Evolutionary conservation across 176 grass and related monocot genomes (phyloP), one percentile per base, ranked within the genome.

Genomic region (Triticum dicoccoides): DNA sequence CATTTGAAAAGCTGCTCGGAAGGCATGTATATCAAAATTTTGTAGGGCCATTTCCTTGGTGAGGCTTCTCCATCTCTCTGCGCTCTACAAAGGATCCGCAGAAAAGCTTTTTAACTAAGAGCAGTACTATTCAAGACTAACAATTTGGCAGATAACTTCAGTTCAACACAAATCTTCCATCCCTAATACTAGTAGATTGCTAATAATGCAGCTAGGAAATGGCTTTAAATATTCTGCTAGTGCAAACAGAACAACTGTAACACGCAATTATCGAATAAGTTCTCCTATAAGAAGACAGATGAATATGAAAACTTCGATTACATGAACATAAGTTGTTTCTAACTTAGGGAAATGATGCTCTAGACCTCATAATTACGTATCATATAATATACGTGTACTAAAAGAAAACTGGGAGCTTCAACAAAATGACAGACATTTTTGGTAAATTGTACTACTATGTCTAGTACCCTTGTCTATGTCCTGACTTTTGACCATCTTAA

Each of bases 11-110:
- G 96, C 94, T 68, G 94, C 94, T 65, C 94, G 94, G 83, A 94
- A 94, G 86, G 92, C 87, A 87, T 99, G 97, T 61, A 94, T 65
- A 69, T 99, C 87, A 92, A 99, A 99, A 90, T 92, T 98, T 83
- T 99, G 88, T 80, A 83, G 20, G 20, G 89, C 90, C 54, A 94
- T 89, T 30, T 94, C 92, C 90, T 85, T 78, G 41, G 90, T 99
- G 69, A 99, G 94, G 80, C 61, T 90, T 92, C 92, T 86, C 94
- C 97, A 99, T 85, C 92, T 90, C 67, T 99, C 97, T 83, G 97
- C 94, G 79, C 97, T 98, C 97, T 99, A 88, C 14, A 83, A 75
- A 87, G 9, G 54, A 82, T 80, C 58, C 51, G 80, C 59, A 81
- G 10, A 93, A 83, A 14, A 24, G 24, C 35, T 62, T 37, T 64